Percentiles rank a stretch among this genome's conserved stretches.
These are phyloP conservation scores for Patellaria atrata DNA, from an alignment of 495 filamentous ascomycete genomes.

Conservation along the genomic window DNA sequence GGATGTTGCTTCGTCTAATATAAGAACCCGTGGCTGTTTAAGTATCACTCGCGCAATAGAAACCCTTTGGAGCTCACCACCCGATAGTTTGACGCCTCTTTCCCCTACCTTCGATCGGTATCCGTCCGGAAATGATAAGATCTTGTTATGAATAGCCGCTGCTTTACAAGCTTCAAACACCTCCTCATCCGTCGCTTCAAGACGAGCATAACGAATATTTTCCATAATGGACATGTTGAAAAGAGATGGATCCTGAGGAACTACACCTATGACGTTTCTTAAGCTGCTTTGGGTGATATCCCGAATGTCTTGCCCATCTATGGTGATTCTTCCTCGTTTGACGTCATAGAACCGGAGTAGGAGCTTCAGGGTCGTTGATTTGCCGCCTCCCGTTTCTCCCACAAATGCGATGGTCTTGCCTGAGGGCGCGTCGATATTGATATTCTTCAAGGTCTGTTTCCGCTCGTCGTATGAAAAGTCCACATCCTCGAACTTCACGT, in stretches of 20 bases:
- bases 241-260: slow-evolving; percentile 50
- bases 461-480: slow-evolving; percentile 57
- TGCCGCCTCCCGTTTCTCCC: slow-evolving; percentile 63
- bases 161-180: slow-evolving; percentile 56
- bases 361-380: slow-evolving; percentile 62
- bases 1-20: slow-evolving; percentile 42
- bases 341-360: slow-evolving; percentile 56
- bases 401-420: slow-evolving; percentile 62
- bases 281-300: slow-evolving; percentile 53
- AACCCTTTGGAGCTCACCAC: slow-evolving; percentile 63
- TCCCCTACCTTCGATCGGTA: slow-evolving; percentile 50
- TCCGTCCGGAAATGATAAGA: slow-evolving; percentile 35
- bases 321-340: slow-evolving; percentile 44
- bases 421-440: slow-evolving; percentile 39
- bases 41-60: slow-evolving; percentile 52
- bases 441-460: slow-evolving; percentile 47
- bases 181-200: slow-evolving; percentile 35
- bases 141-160: slow-evolving; percentile 32
- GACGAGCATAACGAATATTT: slow-evolving; percentile 54
- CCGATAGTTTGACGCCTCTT: slow-evolving; percentile 52
- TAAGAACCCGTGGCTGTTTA: slow-evolving; percentile 34
- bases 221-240: slow-evolving; percentile 65
- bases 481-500: slow-evolving; percentile 50
- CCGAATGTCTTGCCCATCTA: slow-evolving; percentile 61
- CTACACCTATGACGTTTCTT: slow-evolving; percentile 53